Evolutionary conservation across 2,329 filamentous ascomycete genomes (phyloP).

Genomic region (Sarocladiaceae sp.): DNA sequence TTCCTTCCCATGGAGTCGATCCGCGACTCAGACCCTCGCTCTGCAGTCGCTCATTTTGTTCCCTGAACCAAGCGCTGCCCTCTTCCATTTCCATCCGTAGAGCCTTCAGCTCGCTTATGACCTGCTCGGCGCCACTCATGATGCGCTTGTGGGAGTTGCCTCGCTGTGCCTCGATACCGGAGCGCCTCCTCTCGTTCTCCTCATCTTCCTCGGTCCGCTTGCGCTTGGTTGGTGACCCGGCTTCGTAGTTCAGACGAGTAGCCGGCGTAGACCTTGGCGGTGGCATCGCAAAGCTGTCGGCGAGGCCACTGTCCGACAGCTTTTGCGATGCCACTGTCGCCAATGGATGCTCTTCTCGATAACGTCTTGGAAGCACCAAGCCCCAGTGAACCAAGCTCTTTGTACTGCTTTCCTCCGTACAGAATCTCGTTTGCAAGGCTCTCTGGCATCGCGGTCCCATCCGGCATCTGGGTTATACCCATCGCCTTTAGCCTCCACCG

Average conservation of each 20-base stretch:
- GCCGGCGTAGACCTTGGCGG: not conserved
- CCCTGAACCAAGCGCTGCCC: constrained; percentile 40
- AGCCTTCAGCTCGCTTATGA: constrained; percentile 35
- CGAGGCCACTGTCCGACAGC: too few relatives aligned
- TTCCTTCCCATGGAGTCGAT: constrained; percentile 30
- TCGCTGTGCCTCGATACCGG: constrained; percentile 10
- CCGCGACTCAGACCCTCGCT: constrained; percentile 28
- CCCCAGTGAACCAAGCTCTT: constrained; percentile 24
- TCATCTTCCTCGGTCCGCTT: constrained; percentile 17
- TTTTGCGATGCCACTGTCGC: constrained; percentile 14
- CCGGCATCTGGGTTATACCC: constrained; percentile 48
- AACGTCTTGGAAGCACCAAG: constrained; percentile 15
- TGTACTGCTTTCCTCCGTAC: constrained; percentile 34
- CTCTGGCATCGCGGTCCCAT: constrained; percentile 51
- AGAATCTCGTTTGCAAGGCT: constrained; percentile 42
- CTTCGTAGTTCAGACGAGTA: constrained; percentile 10
- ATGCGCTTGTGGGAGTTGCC: constrained; percentile 32
- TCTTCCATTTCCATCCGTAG: constrained; percentile 42
- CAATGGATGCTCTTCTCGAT: constrained; percentile 21
- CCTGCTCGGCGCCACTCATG: constrained; percentile 33
- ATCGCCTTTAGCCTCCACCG: constrained; percentile 45
- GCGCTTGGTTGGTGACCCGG: constrained; percentile 17
- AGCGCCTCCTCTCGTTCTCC: constrained; percentile 2
- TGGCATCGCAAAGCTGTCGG: constrained; percentile 9
- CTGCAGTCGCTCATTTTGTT: constrained; percentile 39